Percentiles rank a stretch among this genome's conserved stretches.
Conservation (phyloP, 2,329 filamentous ascomycete genomes). For the Arthrobotrys entomopaga region DNA sequence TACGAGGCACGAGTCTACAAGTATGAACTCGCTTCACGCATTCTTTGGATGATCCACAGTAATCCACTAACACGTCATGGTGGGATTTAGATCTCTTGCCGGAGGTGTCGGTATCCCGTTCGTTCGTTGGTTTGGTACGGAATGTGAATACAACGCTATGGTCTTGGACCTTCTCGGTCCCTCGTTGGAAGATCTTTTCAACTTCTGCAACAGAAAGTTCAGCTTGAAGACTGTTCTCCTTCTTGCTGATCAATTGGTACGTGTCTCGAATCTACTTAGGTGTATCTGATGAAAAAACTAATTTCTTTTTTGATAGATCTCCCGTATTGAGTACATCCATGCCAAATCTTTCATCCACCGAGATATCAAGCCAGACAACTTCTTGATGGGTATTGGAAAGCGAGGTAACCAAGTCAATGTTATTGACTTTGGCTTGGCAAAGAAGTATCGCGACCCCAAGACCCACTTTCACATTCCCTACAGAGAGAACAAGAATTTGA, state of each 20-base stretch:
- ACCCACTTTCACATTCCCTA: slow-evolving; percentile 99
- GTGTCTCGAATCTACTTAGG: neutral
- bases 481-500: slow-evolving; percentile 99
- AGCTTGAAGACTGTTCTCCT: slow-evolving; percentile 97
- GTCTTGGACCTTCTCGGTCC: slow-evolving; percentile 96
- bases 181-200: slow-evolving; percentile 97
- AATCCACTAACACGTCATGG: slow-evolving; percentile 4
- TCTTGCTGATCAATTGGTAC: slow-evolving; percentile 81
- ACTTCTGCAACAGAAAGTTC: slow-evolving; percentile 99
- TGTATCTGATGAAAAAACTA: slow-evolving; percentile 1
- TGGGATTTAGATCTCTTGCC: slow-evolving; percentile 76
- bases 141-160: slow-evolving; percentile 99
- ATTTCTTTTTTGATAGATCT: slow-evolving; percentile 69
- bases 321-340: slow-evolving; percentile 97
- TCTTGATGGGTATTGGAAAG: slow-evolving; percentile 81
- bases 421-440: slow-evolving; percentile 97
- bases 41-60: slow-evolving; percentile 1
- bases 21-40: slow-evolving; percentile 65
- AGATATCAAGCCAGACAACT: slow-evolving; percentile 99
- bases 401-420: slow-evolving; percentile 99
- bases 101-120: slow-evolving; percentile 98
- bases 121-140: slow-evolving; percentile 98
- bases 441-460: slow-evolving; percentile 99
- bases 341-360: slow-evolving; percentile 99
- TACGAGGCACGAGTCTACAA: slow-evolving; percentile 96